These are phyloP conservation scores for Cinnamomum micranthum DNA, from an alignment of 164 flowering plant species.

Conservation along the genomic window DNA sequence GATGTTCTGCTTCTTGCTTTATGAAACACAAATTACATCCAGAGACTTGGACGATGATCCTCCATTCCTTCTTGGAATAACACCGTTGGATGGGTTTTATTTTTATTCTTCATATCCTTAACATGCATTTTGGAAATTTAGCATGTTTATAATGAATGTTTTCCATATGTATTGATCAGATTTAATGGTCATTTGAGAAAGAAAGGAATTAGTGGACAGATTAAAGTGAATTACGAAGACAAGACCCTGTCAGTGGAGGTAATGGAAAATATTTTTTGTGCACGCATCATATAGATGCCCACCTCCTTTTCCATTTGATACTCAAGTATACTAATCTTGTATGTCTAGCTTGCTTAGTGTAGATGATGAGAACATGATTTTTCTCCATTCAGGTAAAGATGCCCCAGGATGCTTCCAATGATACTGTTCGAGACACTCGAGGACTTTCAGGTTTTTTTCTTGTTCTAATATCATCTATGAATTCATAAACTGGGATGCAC, in stretches of 20 bases:
- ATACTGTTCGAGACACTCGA: slow-evolving; percentile 75
- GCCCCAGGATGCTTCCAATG: slow-evolving; percentile 92
- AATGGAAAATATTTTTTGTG: background rate
- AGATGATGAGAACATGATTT: background rate
- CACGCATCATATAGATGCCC: background rate
- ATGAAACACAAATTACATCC: background rate
- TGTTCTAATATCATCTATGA: background rate
- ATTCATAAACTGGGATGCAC: background rate
- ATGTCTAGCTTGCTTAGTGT: background rate
- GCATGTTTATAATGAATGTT: slow-evolving; percentile 5
- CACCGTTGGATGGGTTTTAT: background rate
- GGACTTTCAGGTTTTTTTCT: slow-evolving; percentile 67
- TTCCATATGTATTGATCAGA: slow-evolving; percentile 29
- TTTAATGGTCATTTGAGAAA: slow-evolving; percentile 68
- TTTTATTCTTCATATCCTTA: background rate
- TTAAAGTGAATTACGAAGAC: slow-evolving; percentile 63
- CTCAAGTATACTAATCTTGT: no score
- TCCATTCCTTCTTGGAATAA: background rate
- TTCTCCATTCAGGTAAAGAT: slow-evolving; percentile 57
- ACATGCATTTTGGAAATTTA: background rate
- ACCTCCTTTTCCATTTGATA: background rate
- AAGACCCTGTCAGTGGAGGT: slow-evolving; percentile 84
- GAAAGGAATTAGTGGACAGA: slow-evolving; percentile 83
- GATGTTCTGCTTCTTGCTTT: no score
- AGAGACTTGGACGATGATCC: background rate